phyloP scores from a whole-genome alignment of 1,284 basidiomycete species.

The Fomes fomentarius region DNA sequence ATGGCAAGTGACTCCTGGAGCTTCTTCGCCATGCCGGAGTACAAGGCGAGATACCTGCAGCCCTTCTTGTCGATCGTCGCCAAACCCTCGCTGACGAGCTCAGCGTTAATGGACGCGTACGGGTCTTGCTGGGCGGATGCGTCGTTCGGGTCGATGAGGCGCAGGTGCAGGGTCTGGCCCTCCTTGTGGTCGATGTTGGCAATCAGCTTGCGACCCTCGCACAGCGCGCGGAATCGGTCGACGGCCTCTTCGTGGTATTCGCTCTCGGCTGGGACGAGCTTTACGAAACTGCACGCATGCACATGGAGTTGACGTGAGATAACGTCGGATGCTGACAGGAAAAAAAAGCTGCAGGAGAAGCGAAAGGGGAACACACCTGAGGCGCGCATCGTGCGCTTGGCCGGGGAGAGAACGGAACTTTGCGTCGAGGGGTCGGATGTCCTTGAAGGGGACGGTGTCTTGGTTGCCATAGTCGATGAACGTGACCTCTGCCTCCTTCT shows the following conservation, averaged over 20 bases:
- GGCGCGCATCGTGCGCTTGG: slow-evolving; percentile 81
- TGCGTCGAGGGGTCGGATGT: slow-evolving; percentile 82
- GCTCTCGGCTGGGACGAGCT: slow-evolving; percentile 74
- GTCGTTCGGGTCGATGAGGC: slow-evolving; percentile 85
- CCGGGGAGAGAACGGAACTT: slow-evolving; percentile 86
- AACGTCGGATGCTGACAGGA: background rate
- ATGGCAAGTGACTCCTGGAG: slow-evolving; percentile 62
- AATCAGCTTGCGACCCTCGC: slow-evolving; percentile 87
- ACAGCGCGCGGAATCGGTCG: slow-evolving; percentile 82
- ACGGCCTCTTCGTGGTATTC: slow-evolving; percentile 88
- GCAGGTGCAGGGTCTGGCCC: slow-evolving; percentile 77
- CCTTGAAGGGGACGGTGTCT: slow-evolving; percentile 76
- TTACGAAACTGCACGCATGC: slow-evolving; percentile 70
- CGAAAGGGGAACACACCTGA: slow-evolving; percentile 52
- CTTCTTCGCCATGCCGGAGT: slow-evolving; percentile 72
- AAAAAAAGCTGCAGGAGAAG: too few relatives aligned
- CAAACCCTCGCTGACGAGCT: slow-evolving; percentile 80
- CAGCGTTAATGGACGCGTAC: slow-evolving; percentile 81
- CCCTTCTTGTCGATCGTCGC: slow-evolving; percentile 80
- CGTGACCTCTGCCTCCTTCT: slow-evolving; percentile 87
- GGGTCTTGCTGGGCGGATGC: slow-evolving; percentile 69
- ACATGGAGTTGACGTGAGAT: background rate
- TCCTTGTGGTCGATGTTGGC: slow-evolving; percentile 90
- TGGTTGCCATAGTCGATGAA: slow-evolving; percentile 93
- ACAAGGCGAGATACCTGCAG: slow-evolving; percentile 73